Evolutionary conservation across 2,329 filamentous ascomycete genomes (phyloP).

Genomic region (Botryotinia narcissicola): DNA sequence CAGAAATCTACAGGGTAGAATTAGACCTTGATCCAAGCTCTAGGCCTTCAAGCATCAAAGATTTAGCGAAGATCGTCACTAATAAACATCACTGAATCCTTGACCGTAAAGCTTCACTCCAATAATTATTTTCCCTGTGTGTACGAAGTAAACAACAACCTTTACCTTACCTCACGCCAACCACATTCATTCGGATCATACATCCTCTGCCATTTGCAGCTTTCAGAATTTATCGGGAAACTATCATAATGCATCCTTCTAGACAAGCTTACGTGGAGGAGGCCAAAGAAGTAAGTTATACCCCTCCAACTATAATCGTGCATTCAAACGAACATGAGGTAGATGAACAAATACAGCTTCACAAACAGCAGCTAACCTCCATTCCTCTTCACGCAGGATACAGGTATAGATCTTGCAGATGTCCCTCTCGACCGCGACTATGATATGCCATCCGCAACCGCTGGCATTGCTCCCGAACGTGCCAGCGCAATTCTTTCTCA

Average conservation of each 20-base stretch:
- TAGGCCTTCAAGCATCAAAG: background rate
- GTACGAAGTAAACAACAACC: background rate
- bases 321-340: conserved; percentile 7
- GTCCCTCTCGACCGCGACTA: conserved; percentile 79
- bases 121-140: background rate
- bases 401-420: conserved; percentile 59
- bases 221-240: background rate
- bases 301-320: conserved; percentile 11
- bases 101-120: conserved; percentile 7
- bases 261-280: conserved; percentile 95
- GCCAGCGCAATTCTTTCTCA: conserved; percentile 50
- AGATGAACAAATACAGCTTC: background rate
- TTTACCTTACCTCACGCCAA: background rate
- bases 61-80: conserved; percentile 16
- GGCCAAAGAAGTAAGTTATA: conserved; percentile 60
- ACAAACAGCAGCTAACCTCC: conserved; percentile 17
- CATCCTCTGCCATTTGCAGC: background rate
- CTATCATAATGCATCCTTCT: conserved; percentile 70
- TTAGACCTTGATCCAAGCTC: background rate
- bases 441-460: conserved; percentile 39
- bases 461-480: conserved; percentile 38
- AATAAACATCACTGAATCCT: conserved; percentile 9
- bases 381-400: conserved; percentile 30
- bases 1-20: background rate
- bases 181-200: background rate